Percentiles rank a stretch among this genome's conserved stretches.
These are phyloP conservation scores for Colletotrichum caudatum DNA, from an alignment of 2,329 filamentous ascomycete genomes.

Conservation along the genomic window DNA sequence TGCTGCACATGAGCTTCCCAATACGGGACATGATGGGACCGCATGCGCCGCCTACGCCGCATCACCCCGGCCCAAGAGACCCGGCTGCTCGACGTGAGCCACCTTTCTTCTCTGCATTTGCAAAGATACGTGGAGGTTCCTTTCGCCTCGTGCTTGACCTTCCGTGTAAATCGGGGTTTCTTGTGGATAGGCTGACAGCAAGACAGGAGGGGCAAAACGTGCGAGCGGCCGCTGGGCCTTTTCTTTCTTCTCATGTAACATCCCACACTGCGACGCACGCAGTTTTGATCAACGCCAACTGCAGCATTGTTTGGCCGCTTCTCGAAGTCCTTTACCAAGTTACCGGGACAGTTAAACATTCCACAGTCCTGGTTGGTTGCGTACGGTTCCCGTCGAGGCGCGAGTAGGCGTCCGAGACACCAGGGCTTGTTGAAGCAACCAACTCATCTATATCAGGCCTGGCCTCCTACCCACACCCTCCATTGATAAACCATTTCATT, in stretches of 20 bases:
- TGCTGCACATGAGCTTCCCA: slow-evolving; percentile 14
- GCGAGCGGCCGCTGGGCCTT: slow-evolving; percentile 4
- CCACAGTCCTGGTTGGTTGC: slow-evolving; percentile 27
- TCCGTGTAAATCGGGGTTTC: neutral
- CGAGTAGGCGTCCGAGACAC: slow-evolving; percentile 35
- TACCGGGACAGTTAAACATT: slow-evolving; percentile 26
- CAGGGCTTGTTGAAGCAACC: slow-evolving; percentile 15
- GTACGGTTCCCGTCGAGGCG: slow-evolving; percentile 8
- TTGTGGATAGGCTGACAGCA: neutral
- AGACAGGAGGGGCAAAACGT: neutral
- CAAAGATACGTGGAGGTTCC: neutral
- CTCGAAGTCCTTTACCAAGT: slow-evolving; percentile 9
- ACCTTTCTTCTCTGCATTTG: neutral
- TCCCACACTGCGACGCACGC: neutral
- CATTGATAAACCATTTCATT: neutral
- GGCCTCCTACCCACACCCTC: neutral
- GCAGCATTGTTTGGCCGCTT: slow-evolving; percentile 15
- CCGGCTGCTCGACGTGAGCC: neutral
- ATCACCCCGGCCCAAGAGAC: slow-evolving; percentile 1
- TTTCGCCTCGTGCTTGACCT: neutral
- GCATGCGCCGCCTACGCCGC: slow-evolving; percentile 9
- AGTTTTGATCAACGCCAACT: slow-evolving; percentile 8
- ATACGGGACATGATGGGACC: slow-evolving; percentile 8
- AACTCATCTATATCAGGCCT: slow-evolving; percentile 31
- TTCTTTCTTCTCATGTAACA: neutral